Base-by-base conservation (phyloP, 176 grass and related monocot species). In the Cymbopogon citratus region DNA sequence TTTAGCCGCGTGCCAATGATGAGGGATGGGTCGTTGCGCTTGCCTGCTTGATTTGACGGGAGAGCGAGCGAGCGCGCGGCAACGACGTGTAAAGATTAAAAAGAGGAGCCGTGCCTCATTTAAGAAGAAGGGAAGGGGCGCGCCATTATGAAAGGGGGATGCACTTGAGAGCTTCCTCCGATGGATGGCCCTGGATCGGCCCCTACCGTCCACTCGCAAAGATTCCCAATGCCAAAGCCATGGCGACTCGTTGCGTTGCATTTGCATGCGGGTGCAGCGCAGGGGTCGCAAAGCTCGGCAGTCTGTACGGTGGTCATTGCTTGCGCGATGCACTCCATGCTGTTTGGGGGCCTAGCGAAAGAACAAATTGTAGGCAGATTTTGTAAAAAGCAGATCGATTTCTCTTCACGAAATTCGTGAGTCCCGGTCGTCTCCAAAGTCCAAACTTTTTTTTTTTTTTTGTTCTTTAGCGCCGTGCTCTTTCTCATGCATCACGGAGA, bases 1-100 rank as follows among this genome's bases (percentile, higher is more conserved):
- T 77, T 89, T 77, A 86, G 52, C 27, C 13, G 21, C 19, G 57
- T 67, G 11, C 46, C 83, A 86, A 90, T 83, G 84, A 86, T 83
- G 67, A 86, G 38, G 27, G 67, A 36, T 27, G 77, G 61, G 45
- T 10, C 21, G 46, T 74, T 46, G 61, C 21, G 60, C 29, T 29
- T 3, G 60, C 29, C 21, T 3, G 46, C 63, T 80, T 56, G 78
- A 67, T 69, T 72, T 48, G 69, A 46, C 69, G 69, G 18, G 61
- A 46, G 27, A 16, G 12, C 7, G 60, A 48, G 25, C 36, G 12
- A 1, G 41, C 11, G 44, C 15, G 18, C 48, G 63, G 8, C 31
- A 40, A 40, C 38, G 71, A 75, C 49, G 71, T 65, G 61, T 28
- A 75, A 83, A 75, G 81, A 39, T 64, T 16, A 46, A 63, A 73